Base-by-base conservation (phyloP, 805 yeast species). In the Saturnispora kantuleensis region DNA sequence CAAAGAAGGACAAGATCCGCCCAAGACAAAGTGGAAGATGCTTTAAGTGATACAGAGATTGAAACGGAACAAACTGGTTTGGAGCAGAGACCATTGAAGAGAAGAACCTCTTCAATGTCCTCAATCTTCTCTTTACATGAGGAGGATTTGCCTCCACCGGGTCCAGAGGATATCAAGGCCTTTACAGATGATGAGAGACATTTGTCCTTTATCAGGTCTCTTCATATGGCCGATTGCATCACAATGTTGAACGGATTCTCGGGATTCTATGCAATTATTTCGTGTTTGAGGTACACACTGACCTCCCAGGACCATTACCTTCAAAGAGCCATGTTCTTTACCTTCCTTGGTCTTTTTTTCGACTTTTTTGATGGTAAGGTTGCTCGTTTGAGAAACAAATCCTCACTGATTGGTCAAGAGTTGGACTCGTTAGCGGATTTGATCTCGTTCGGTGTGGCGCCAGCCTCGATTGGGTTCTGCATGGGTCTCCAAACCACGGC, bases 291-390 rank as follows among this genome's bases (percentile, higher is more conserved):
- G 57, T 93, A 77, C 63, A 77, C 89, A 5, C 68, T 79, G 42
- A 84, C 90, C 3, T 79, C 77, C 11, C 70, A 78, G 52, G 65
- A 77, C 7, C 83, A 79, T 57, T 83, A 84, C 60, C 76, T 81
- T 30, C 90, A 84, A 66, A 73, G 96, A 55, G 96, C 97, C 2
- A 89, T 88, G 66, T 79, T 83, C 52, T 87, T 72, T 66, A 86
- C 88, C 37, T 72, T 84, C n/a, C 69, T 90, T 53, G 98, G 98
- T 5, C 76, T 90, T 57, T 87, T 93, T 60, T 90, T 90, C 63
- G 98, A 90, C 64, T 88, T 93, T 62, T 84, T 93, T 62, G 98
- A 93, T 62, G 98, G 98, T 31, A 79, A 95, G 56, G 98, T 90
- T 7, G 98, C 98, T 4, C 76, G 98, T 58, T 74, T 93, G 67